Evolutionary conservation across 192 early-diverging fungal species (phyloP).

Genomic region (Gryganskiella cystojenkinii): DNA sequence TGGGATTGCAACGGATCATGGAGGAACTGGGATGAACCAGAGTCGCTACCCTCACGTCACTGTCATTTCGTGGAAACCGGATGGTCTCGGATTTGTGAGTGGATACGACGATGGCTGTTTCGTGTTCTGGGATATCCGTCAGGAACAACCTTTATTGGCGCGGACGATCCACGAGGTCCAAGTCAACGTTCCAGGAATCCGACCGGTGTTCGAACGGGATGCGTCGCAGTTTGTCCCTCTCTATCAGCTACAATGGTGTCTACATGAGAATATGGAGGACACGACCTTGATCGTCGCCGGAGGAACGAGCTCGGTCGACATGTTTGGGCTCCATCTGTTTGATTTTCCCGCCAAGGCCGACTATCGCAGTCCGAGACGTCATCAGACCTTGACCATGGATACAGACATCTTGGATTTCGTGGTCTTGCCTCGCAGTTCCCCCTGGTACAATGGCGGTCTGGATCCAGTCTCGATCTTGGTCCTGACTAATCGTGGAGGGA

Average conservation of each 20-base stretch:
- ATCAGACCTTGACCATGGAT: conserved; percentile 48
- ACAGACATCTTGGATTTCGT: conserved; percentile 57
- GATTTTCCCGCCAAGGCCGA: conserved; percentile 49
- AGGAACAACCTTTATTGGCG: conserved; percentile 35
- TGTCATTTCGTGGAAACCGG: conserved; percentile 58
- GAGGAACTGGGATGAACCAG: conserved; percentile 21
- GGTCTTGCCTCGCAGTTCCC: conserved; percentile 46
- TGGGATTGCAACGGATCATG: conserved; percentile 8
- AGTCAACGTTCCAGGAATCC: conserved; percentile 25
- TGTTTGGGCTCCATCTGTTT: conserved; percentile 57
- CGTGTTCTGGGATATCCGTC: conserved; percentile 57
- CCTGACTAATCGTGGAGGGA: conserved; percentile 40
- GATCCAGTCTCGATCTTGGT: conserved; percentile 55
- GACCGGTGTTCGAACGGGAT: conserved; percentile 16
- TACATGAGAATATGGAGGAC: conserved; percentile 27
- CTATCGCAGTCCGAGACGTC: conserved; percentile 45
- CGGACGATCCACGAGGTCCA: conserved; percentile 29
- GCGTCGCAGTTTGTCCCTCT: conserved; percentile 50
- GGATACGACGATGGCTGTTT: conserved; percentile 57
- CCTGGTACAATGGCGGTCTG: conserved; percentile 45
- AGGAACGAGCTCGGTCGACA: conserved; percentile 49
- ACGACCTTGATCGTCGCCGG: conserved; percentile 57
- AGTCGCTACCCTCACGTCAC: conserved; percentile 47
- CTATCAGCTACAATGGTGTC: conserved; percentile 59
- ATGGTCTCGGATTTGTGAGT: conserved; percentile 58